These are phyloP conservation scores for Hypoxylon lenormandii DNA, from an alignment of 495 filamentous ascomycete species.

Conservation along the genomic window DNA sequence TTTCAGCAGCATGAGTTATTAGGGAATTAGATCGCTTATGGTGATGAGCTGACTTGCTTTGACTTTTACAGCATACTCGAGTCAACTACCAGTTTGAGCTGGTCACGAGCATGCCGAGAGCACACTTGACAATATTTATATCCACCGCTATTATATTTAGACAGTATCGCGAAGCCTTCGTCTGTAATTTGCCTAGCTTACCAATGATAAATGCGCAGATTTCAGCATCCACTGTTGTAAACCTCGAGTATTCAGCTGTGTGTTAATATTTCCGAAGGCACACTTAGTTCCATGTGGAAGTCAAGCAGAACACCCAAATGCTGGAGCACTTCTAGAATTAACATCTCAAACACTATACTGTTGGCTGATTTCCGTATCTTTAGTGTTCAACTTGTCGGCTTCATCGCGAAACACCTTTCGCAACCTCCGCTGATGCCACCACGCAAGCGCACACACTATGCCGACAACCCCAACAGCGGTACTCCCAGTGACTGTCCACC, in stretches of 20 bases:
- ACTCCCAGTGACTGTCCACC: slow-evolving; percentile 52
- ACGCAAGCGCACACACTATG: slow-evolving; percentile 51
- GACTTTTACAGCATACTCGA: not conserved
- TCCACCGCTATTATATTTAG: too few species aligned
- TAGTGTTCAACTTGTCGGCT: slow-evolving; percentile 41
- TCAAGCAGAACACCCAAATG: not conserved
- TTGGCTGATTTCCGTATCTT: slow-evolving; percentile 3
- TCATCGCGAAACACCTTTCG: slow-evolving; percentile 51
- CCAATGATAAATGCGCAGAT: too few species aligned
- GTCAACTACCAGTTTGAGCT: not conserved
- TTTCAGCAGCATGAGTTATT: not conserved
- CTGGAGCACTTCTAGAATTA: not conserved
- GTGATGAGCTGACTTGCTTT: slow-evolving; percentile 3
- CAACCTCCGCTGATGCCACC: slow-evolving; percentile 55
- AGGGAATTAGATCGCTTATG: not conserved
- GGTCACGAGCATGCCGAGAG: not conserved
- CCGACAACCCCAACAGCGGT: slow-evolving; percentile 45
- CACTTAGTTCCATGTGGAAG: too few species aligned
- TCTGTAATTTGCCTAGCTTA: too few species aligned
- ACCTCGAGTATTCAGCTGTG: too few species aligned
- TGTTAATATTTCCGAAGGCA: too few species aligned
- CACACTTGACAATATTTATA: too few species aligned
- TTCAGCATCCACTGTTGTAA: too few species aligned
- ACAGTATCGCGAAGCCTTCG: slow-evolving; percentile 4
- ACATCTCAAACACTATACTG: not conserved